phyloP scores from a whole-genome alignment of 257 asterid genomes.

The Penstemon newberryi region DNA sequence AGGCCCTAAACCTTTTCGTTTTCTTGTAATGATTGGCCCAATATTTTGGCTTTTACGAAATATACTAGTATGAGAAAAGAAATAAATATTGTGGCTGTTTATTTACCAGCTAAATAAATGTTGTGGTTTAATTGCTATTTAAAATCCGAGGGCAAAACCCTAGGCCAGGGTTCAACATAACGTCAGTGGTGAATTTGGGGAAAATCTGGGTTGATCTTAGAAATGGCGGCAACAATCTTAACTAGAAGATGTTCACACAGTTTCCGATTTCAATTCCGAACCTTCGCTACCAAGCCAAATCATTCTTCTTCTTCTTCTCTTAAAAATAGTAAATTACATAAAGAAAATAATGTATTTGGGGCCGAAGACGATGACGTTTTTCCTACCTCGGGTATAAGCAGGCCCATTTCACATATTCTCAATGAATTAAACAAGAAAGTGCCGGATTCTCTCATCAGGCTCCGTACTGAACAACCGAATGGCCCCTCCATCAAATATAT shows the following conservation, averaged over 20 bases:
- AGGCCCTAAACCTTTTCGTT: no score
- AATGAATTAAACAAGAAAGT: constrained; percentile 80
- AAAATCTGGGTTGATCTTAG: no score
- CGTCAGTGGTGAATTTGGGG: no score
- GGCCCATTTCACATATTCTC: constrained; percentile 66
- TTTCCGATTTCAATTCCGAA: constrained; percentile 25
- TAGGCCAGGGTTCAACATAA: no score
- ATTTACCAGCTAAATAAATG: no score
- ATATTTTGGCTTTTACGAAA: no score
- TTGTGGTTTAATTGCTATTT: no score
- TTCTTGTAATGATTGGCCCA: no score
- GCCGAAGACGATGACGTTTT: constrained; percentile 36
- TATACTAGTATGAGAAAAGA: no score
- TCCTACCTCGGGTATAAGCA: constrained; percentile 58
- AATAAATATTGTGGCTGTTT: no score
- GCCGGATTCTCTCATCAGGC: constrained; percentile 63
- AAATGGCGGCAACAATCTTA: neutral
- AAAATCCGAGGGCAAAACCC: no score
- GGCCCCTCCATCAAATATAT: constrained; percentile 61
- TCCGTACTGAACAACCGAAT: constrained; percentile 41
- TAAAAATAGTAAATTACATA: constrained; percentile 9
- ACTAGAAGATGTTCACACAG: neutral
- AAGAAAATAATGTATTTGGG: neutral
- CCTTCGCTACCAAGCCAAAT: constrained; percentile 26
- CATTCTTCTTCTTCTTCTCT: neutral